phyloP scores from a whole-genome alignment of 176 grass and related monocot species.

The Puccinellia tenuiflora region DNA sequence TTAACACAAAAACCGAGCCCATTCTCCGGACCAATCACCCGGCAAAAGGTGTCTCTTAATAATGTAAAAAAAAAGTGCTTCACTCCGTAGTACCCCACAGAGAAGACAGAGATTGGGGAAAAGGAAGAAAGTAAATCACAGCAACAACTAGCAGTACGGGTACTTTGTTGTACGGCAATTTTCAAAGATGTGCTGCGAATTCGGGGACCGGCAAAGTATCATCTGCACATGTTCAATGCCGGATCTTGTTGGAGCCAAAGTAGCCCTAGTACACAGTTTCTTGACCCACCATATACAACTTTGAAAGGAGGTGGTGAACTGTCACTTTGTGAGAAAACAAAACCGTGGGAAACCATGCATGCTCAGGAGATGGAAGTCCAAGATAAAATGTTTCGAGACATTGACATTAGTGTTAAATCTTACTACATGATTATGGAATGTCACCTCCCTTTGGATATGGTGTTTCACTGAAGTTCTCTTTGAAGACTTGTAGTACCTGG shows the following conservation, averaged over 20 bases:
- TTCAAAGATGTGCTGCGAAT: conserved; percentile 13
- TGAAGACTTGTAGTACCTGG: background rate
- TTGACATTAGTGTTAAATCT: too few relatives aligned
- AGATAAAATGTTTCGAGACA: too few relatives aligned
- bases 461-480: background rate
- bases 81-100: background rate
- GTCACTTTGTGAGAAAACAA: too few relatives aligned
- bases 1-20: background rate
- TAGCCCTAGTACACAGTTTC: background rate
- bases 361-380: too few relatives aligned
- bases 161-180: conserved; percentile 30
- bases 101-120: background rate
- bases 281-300: background rate
- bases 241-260: background rate
- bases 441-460: background rate
- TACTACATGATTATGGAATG: background rate
- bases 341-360: too few relatives aligned
- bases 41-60: background rate
- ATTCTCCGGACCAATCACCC: conserved; percentile 18
- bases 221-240: conserved; percentile 19
- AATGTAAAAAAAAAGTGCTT: background rate
- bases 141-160: background rate
- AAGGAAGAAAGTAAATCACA: background rate
- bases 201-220: conserved; percentile 22
- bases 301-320: background rate